Conservation (phyloP, 2,329 filamentous ascomycete species). For the Xylaria sp. region DNA sequence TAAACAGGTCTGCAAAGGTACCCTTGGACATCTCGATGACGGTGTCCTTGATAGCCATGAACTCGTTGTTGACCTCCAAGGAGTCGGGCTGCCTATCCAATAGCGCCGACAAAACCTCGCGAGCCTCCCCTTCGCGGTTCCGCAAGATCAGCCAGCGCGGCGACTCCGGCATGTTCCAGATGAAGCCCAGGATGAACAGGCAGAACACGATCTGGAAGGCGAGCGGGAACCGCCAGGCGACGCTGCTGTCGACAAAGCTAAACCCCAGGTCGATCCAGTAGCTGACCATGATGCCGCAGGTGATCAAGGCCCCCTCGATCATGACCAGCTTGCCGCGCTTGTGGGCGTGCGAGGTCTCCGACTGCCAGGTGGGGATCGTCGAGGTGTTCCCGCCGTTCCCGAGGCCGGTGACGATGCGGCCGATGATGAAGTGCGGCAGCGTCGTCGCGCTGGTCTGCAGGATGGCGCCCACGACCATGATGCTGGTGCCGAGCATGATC, state of each 20-base stretch:
- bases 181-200: slow-evolving; percentile 56
- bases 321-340: slow-evolving; percentile 64
- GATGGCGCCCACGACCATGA: slow-evolving; percentile 60
- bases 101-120: slow-evolving; percentile 47
- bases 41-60: slow-evolving; percentile 57
- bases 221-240: slow-evolving; percentile 64
- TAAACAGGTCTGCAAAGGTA: slow-evolving; percentile 60
- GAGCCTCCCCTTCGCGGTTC: slow-evolving; percentile 47
- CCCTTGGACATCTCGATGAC: slow-evolving; percentile 65
- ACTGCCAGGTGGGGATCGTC: slow-evolving; percentile 63
- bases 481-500: slow-evolving; percentile 58
- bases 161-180: slow-evolving; percentile 57
- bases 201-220: slow-evolving; percentile 62
- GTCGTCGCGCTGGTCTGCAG: slow-evolving; percentile 45
- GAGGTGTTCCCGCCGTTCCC: slow-evolving; percentile 48
- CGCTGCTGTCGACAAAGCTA: slow-evolving; percentile 52
- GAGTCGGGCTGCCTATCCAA: slow-evolving; percentile 47
- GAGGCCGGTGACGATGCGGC: slow-evolving; percentile 50
- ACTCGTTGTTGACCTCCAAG: slow-evolving; percentile 58
- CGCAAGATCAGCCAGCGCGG: slow-evolving; percentile 50
- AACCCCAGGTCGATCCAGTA: slow-evolving; percentile 66
- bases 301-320: slow-evolving; percentile 62
- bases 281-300: slow-evolving; percentile 57
- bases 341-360: slow-evolving; percentile 59
- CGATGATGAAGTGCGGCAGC: slow-evolving; percentile 58